These are phyloP conservation scores for Bipolaris cookei DNA, from an alignment of 2,329 filamentous ascomycete species.

Conservation along the genomic window DNA sequence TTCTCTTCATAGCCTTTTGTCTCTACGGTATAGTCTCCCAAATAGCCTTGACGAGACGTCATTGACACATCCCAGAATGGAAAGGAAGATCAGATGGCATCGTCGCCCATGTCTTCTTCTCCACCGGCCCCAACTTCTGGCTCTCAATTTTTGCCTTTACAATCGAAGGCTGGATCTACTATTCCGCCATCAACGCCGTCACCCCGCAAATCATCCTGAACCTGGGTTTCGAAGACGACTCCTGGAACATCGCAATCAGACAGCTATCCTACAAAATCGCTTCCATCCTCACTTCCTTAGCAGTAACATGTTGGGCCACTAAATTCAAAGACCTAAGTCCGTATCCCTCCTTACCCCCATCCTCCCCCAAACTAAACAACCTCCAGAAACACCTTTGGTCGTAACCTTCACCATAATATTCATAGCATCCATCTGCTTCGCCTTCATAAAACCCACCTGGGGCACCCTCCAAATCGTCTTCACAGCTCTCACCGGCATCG, in stretches of 20 bases:
- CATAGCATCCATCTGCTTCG: slow-evolving; percentile 35
- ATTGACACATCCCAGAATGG: slow-evolving; percentile 54
- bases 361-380: not conserved
- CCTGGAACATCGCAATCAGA: slow-evolving; percentile 40
- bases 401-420: slow-evolving; percentile 40
- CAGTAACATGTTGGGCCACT: slow-evolving; percentile 39
- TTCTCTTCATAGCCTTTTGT: slow-evolving; percentile 35
- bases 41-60: no score
- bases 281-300: slow-evolving; percentile 27
- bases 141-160: slow-evolving; percentile 63
- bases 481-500: slow-evolving; percentile 37
- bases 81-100: slow-evolving; percentile 62
- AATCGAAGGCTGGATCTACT: slow-evolving; percentile 65
- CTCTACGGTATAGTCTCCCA: slow-evolving; percentile 28
- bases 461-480: slow-evolving; percentile 34
- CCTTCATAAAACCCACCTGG: slow-evolving; percentile 36
- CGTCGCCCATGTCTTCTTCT: slow-evolving; percentile 63
- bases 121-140: slow-evolving; percentile 60
- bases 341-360: not conserved
- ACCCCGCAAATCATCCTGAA: slow-evolving; percentile 43
- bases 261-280: slow-evolving; percentile 40
- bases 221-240: slow-evolving; percentile 38
- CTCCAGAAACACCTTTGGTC: slow-evolving; percentile 31
- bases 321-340: slow-evolving; percentile 39
- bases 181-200: slow-evolving; percentile 43